Base-by-base conservation (phyloP, 345 rosid genomes). In the Litchi chinensis region DNA sequence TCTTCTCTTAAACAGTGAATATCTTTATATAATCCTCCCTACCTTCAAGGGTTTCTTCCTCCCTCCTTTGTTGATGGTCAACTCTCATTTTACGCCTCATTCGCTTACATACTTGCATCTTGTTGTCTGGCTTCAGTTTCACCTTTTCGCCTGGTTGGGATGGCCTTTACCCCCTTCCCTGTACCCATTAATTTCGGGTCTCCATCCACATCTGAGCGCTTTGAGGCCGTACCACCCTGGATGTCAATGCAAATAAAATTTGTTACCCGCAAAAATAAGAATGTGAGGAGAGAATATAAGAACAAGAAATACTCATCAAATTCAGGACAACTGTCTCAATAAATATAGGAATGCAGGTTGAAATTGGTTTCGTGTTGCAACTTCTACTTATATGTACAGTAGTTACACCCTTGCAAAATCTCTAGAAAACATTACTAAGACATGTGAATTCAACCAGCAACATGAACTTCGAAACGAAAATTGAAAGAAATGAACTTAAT, bases 81-180 rank as follows among this genome's bases (percentile, higher is more conserved):
- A 32, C 4, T 32, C 37, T 32, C 4, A 2, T 32, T 32, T 32
- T 32, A 3, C 4, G 3, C 2, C 37, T 3, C 37, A 3, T 32
- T 32, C 3, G 37, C 37, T 32, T 32, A 32, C 37, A 32, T 32
- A 32, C 37, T 3, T 32, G 2, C 37, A 32, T 3, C 37, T 3
- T 32, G 4, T 32, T 3, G 37, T 3, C 37, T 32, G 2, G 37
- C 37, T 32, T 3, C 37, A 2, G 37, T 32, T 32, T 32, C 37
- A 32, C 37, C 37, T 32, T 32, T 32, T 32, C 37, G 37, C 37
- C 4, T 32, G 37, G 37, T 32, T 32, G 94, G 97, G 63, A 96
- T 91, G 82, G 98, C 95, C 80, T 96, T 96, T 13, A 96, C 22
- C 54, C 99, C 98, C 83, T 94, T 96, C 8, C 97, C 97, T 1